Evolutionary conservation across 23 red algal species (phyloP).

Genomic region (Gracilaria gracilis): DNA sequence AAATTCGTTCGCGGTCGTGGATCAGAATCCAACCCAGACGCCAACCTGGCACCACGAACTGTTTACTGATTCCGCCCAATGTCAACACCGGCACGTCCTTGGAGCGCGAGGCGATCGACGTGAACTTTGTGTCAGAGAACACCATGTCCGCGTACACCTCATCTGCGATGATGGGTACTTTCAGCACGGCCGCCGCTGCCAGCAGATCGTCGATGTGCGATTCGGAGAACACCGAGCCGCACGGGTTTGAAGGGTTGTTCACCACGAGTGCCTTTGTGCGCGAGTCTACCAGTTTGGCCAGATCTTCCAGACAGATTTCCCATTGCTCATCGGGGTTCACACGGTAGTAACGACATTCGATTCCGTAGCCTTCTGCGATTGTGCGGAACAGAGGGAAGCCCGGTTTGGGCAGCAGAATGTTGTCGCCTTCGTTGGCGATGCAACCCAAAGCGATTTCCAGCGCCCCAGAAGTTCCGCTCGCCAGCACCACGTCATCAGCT

Average conservation of each 20-base stretch:
- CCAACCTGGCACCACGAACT: conserved; percentile 96
- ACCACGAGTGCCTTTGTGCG: conserved; percentile 92
- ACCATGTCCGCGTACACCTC: conserved; percentile 99
- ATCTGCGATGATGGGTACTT: conserved; percentile 91
- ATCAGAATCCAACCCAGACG: conserved; percentile 92
- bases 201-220: conserved; percentile 78
- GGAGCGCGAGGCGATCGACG: conserved; percentile 56
- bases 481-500: conserved; percentile 79
- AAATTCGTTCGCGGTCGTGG: conserved; percentile 73
- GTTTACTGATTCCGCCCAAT: conserved; percentile 89
- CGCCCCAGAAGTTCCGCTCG: conserved; percentile 89
- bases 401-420: conserved; percentile 87
- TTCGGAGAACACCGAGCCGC: conserved; percentile 83
- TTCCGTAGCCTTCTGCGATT: conserved; percentile 77
- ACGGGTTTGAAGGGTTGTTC: conserved; percentile 99
- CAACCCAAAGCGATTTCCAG: conserved; percentile 85
- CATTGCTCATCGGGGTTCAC: conserved; percentile 73
- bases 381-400: conserved; percentile 97
- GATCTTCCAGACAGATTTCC: conserved; percentile 75
- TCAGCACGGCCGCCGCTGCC: conserved; percentile 62
- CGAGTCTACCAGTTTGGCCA: conserved; percentile 67
- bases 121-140: conserved; percentile 65
- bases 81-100: conserved; percentile 85
- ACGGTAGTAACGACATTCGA: conserved; percentile 77
- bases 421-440: conserved; percentile 93